These are phyloP conservation scores for Backusella circina DNA, from an alignment of 192 early-diverging fungal genomes.

Conservation along the genomic window DNA sequence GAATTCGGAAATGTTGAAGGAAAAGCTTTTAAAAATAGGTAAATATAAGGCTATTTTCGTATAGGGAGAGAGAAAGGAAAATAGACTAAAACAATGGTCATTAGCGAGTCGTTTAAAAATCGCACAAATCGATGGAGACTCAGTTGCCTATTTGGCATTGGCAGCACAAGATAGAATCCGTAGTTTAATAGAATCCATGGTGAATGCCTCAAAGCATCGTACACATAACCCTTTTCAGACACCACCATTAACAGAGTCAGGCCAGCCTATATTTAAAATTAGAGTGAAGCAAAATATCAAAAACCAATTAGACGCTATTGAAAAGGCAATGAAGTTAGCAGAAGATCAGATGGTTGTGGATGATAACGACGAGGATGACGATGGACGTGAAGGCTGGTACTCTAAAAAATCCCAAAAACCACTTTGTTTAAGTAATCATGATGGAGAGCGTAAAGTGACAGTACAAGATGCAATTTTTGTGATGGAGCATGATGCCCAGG, in stretches of 20 bases:
- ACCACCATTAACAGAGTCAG: conserved; percentile 45
- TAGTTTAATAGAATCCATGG: conserved; percentile 61
- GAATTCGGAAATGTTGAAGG: conserved; percentile 33
- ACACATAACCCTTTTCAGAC: conserved; percentile 56
- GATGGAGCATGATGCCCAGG: conserved; percentile 62
- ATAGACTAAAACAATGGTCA: neutral
- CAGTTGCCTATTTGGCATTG: conserved; percentile 58
- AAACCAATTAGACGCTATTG: conserved; percentile 66
- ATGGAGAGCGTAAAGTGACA: conserved; percentile 61
- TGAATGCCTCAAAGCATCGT: conserved; percentile 69
- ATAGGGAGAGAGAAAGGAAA: neutral
- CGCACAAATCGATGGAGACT: conserved; percentile 54
- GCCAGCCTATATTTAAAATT: conserved; percentile 67
- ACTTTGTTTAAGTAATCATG: conserved; percentile 33
- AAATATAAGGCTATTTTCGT: neutral
- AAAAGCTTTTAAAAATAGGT: conserved; percentile 41
- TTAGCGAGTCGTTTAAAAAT: conserved; percentile 34
- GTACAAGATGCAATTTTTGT: conserved; percentile 73
- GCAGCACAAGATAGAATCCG: conserved; percentile 68
- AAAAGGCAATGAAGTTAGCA: conserved; percentile 62
- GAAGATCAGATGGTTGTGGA: conserved; percentile 50
- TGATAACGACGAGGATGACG: conserved; percentile 15
- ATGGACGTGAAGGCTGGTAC: neutral
- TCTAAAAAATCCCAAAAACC: conserved; percentile 5
- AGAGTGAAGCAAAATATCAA: conserved; percentile 62